phyloP scores from a whole-genome alignment of 495 filamentous ascomycete genomes.

The Aspergillus incahuasiensis region DNA sequence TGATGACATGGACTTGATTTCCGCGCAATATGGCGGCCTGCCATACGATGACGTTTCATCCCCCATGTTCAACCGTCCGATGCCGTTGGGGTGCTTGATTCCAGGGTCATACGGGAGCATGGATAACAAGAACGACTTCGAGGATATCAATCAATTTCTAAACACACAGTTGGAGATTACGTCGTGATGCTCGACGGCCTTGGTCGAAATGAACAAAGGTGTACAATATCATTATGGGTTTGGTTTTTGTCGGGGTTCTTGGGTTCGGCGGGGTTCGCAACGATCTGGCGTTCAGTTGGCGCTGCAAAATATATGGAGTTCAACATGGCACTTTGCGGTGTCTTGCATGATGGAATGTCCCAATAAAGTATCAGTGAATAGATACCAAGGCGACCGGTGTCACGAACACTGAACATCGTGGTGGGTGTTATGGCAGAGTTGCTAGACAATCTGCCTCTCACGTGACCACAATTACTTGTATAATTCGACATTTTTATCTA shows the following conservation, averaged over 20 bases:
- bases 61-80: slow-evolving; percentile 37
- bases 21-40: slow-evolving; percentile 31
- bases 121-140: slow-evolving; percentile 33
- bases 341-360: no score
- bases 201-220: neutral
- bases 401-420: no score
- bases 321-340: neutral
- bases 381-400: no score
- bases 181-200: slow-evolving; percentile 23
- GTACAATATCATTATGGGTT: slow-evolving; percentile 1
- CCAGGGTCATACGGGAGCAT: slow-evolving; percentile 19
- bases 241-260: neutral
- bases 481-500: neutral
- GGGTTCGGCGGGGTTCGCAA: neutral
- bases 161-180: slow-evolving; percentile 44
- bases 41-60: slow-evolving; percentile 37
- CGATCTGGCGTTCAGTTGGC: neutral
- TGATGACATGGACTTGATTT: slow-evolving; percentile 43
- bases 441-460: no score
- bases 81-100: slow-evolving; percentile 39
- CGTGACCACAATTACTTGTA: no score
- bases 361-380: no score
- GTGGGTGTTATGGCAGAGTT: no score
- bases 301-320: slow-evolving; percentile 6
- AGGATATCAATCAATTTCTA: slow-evolving; percentile 43